Base-by-base conservation (phyloP, 2,329 filamentous ascomycete genomes). In the Ophiostoma ulmi region DNA sequence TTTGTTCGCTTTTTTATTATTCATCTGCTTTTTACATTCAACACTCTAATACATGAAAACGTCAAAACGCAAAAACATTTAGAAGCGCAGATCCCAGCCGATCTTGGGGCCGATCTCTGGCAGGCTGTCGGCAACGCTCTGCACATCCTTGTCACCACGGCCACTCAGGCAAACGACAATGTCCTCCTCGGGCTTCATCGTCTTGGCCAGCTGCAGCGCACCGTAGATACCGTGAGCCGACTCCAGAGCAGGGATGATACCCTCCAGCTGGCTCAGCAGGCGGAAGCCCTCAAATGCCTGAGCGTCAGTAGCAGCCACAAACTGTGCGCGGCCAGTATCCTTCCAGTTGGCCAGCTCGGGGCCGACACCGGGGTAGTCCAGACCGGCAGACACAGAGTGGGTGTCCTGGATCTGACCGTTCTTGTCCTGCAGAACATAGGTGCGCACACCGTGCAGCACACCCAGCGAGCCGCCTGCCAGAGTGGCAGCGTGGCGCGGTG, bases 321-420 rank as follows among this genome's bases (percentile, higher is more conserved):
- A 99, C 77, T 90, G 90, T 72, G 95, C 95, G 6, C 95, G 88
- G 71, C 90, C 85, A 74, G 81, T 91, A 78, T 98, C 95, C 82
- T 99, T 99, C 95, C 95, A 99, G 74, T 86, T 87, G 44, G 91
- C 89, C 70, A 99, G 85, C 80, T 99, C 95, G 1, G 95, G 95
- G 0, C 95, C 95, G 38, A 99, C 95, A 78, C 94, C 95, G 0
- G 95, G 95, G 80, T 99, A 99, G 81, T 99, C 95, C 7, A 99
- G 88, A 73, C 95, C 95, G 3, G 95, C 95, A 31, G 94, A 98
- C 71, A 99, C 90, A 39, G 94, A 98, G 83, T 99, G 95, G 2
- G 95, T 99, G 76, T 98, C 93, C 72, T 86, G 86, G 77, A 99
- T 97, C 81, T 99, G 95, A 5, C 95, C 95, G 79, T 97, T 88